phyloP scores from a whole-genome alignment of 2,329 filamentous ascomycete species.

The Zymoseptoria crescenta region DNA sequence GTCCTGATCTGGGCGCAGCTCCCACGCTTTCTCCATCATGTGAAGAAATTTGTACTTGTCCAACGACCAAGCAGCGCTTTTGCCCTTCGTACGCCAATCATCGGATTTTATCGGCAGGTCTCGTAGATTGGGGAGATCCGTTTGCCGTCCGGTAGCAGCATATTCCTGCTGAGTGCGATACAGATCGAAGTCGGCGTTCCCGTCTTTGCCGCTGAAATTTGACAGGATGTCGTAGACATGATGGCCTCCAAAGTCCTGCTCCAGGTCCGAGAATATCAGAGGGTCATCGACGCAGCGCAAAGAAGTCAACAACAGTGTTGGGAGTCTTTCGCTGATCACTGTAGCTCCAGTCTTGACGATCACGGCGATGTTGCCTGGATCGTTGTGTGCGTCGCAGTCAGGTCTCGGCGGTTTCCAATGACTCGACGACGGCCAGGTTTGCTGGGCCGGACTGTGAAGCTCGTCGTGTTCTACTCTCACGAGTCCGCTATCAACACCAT shows the following conservation, averaged over 20 bases:
- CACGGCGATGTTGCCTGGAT: conserved; percentile 43
- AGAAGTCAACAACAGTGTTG: conserved; percentile 44
- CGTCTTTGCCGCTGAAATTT: conserved; percentile 14
- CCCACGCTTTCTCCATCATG: too few species aligned
- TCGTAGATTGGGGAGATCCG: conserved; percentile 11
- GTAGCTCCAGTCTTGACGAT: conserved; percentile 51
- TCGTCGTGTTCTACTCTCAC: too few species aligned
- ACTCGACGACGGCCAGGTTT: too few species aligned
- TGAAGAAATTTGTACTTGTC: conserved; percentile 47
- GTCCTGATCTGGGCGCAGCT: conserved; percentile 21
- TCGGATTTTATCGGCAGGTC: conserved; percentile 5
- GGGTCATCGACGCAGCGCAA: conserved; percentile 43
- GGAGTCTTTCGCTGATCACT: conserved; percentile 45
- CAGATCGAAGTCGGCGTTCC: conserved; percentile 18
- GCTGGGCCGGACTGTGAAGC: too few species aligned
- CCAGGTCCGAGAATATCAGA: conserved; percentile 44
- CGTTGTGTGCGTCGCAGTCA: neutral
- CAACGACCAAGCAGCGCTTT: conserved; percentile 38
- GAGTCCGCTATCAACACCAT: too few species aligned
- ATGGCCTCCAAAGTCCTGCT: conserved; percentile 35
- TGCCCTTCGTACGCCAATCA: conserved; percentile 11
- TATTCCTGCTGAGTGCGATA: conserved; percentile 17
- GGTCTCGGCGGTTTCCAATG: too few species aligned
- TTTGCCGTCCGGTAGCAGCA: conserved; percentile 9
- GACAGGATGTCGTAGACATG: conserved; percentile 21